phyloP scores from a whole-genome alignment of 306 rosid species.

The Trifolium pratense region DNA sequence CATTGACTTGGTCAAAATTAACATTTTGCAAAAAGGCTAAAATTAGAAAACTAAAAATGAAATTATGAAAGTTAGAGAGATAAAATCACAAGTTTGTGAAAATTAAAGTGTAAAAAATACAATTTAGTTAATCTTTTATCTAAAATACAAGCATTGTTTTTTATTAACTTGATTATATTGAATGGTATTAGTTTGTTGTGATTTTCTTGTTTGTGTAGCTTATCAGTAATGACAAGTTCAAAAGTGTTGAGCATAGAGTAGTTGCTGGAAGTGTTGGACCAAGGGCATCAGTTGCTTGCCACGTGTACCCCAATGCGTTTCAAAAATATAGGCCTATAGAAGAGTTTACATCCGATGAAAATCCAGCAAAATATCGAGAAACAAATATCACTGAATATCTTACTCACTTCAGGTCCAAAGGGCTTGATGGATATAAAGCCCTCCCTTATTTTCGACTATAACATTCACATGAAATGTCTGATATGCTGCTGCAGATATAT shows the following conservation, averaged over 20 bases:
- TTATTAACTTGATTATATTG: too few relatives aligned
- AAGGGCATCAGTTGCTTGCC: slow-evolving; percentile 75
- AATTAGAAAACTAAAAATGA: too few relatives aligned
- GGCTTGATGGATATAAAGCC: slow-evolving; percentile 68
- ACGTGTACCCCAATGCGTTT: slow-evolving; percentile 63
- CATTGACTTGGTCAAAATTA: too few relatives aligned
- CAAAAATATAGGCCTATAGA: slow-evolving; percentile 62
- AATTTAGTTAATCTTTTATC: too few relatives aligned
- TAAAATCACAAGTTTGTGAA: too few relatives aligned
- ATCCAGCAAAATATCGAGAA: slow-evolving; percentile 66
- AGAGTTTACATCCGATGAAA: slow-evolving; percentile 51
- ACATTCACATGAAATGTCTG: neutral
- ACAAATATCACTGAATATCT: slow-evolving; percentile 63
- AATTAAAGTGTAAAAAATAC: too few relatives aligned
- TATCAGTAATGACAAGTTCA: slow-evolving; percentile 77
- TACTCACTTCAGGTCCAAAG: slow-evolving; percentile 61
- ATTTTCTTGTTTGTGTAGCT: slow-evolving; percentile 52
- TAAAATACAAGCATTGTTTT: neutral
- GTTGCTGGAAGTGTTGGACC: slow-evolving; percentile 61
- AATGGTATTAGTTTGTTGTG: too few relatives aligned
- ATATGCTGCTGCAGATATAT: too few relatives aligned
- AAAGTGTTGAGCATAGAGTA: slow-evolving; percentile 76
- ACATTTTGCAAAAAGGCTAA: too few relatives aligned
- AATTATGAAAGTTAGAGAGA: too few relatives aligned
- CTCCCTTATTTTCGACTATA: slow-evolving; percentile 55